These are phyloP conservation scores for Syzygium jambos DNA, from an alignment of 345 rosid genomes.

Conservation along the genomic window DNA sequence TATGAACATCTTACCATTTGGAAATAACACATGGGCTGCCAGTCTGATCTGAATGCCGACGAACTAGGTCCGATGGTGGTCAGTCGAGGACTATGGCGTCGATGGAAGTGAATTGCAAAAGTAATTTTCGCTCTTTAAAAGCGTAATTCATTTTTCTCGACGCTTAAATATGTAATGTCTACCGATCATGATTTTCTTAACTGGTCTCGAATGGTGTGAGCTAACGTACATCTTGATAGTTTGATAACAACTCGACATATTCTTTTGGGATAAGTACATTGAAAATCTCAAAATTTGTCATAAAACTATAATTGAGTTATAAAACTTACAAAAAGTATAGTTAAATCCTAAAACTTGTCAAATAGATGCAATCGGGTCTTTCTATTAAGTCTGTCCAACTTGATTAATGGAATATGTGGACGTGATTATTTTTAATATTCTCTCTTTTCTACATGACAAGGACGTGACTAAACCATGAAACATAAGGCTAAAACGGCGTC, in stretches of 20 bases:
- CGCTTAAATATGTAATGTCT: background rate
- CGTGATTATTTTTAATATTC: no score
- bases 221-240: background rate
- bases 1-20: background rate
- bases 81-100: background rate
- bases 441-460: no score
- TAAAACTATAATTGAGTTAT: no score
- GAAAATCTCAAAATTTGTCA: no score
- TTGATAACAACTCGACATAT: background rate
- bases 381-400: no score
- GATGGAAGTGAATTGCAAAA: background rate
- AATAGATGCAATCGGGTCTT: no score
- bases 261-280: background rate
- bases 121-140: background rate
- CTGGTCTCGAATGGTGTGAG: background rate
- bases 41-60: accelerated
- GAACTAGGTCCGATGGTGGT: background rate
- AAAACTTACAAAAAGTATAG: no score
- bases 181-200: background rate
- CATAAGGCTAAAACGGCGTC: no score
- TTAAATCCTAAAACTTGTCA: no score
- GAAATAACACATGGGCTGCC: background rate
- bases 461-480: no score
- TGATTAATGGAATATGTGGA: no score
- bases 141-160: background rate